Base-by-base conservation (phyloP, 768 basidiomycete genomes). In the Artomyces pyxidatus region DNA sequence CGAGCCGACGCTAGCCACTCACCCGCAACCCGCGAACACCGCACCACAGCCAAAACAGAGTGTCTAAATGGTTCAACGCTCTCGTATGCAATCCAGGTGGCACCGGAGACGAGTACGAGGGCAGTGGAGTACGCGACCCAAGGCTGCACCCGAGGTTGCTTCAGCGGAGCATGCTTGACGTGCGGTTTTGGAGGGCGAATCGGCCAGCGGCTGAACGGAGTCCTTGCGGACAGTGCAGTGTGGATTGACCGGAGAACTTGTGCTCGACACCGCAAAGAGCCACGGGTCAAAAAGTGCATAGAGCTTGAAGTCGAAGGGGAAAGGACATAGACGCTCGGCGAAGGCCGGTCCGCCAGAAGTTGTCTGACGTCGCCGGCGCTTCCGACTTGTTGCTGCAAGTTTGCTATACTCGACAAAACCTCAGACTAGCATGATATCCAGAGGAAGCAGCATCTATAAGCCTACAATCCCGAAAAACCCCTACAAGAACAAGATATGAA, bases 21-120 rank as follows among this genome's bases (percentile, higher is more conserved):
- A 75, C 78, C 69, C 45, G 85, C 91, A 46, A 96, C 77, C 44
- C 88, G 76, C 3, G 84, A 83, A 63, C 92, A 94, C 49, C 95
- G 78, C 38, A 81, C 69, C 21, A 76, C 68, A 10, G 94, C 92
- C 45, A 95, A 71, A 6, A 77, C 64, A 2, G 78, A 69, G 65
- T 95, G 85, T 37, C 90, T 75, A 59, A 90, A 81, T 1, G 90
- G 81, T 47, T 85, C 75, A 51, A 72, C 76, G 27, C 78, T 75
- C 50, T 89, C 67, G 65, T 90, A 95, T 12, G 80, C 75, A 45
- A 75, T 47, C 29, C 63, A 67, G 1, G 62, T 61, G 3, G 54
- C 59, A 6, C 68, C 69, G 9, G 60, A 61, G 2, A 73, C 52
- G 2, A 71, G 53, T 9, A 62, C 49, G 12, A 70, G 42, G 4